Conservation (phyloP, 768 basidiomycete genomes). For the Pleurotus sapidus region DNA sequence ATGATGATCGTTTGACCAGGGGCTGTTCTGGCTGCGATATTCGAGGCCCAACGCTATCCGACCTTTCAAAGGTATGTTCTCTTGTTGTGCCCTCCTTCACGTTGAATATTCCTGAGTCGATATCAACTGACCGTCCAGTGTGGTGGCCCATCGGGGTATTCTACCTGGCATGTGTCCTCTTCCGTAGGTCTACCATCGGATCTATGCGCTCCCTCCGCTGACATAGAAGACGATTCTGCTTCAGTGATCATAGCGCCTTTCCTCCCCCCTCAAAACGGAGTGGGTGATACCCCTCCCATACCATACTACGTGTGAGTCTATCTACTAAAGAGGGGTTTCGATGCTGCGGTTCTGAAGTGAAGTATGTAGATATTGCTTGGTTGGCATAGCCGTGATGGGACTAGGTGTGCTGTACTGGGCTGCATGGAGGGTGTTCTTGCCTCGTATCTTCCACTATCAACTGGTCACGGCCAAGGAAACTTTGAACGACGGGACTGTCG, state of each 20-base stretch:
- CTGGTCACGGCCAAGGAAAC: conserved; percentile 46
- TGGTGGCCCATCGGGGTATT: conserved; percentile 57
- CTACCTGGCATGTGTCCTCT: conserved; percentile 47
- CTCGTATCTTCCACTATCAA: conserved; percentile 44
- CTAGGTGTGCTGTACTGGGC: conserved; percentile 53
- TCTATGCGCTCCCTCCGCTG: too few species aligned
- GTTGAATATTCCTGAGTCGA: neutral
- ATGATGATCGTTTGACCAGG: conserved; percentile 21
- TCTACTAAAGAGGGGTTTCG: neutral
- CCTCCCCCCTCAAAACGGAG: conserved; percentile 48
- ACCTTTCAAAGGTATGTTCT: conserved; percentile 49
- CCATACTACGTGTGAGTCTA: conserved; percentile 49
- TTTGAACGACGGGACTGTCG: conserved; percentile 50
- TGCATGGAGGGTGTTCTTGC: conserved; percentile 47
- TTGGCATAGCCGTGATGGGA: conserved; percentile 47
- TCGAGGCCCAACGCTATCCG: conserved; percentile 40
- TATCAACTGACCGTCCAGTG: conserved; percentile 26
- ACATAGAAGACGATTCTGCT: neutral
- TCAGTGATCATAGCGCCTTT: conserved; percentile 55
- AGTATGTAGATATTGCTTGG: conserved; percentile 44
- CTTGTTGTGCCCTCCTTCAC: neutral
- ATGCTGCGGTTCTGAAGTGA: too few species aligned
- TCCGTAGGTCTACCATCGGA: conserved; percentile 34
- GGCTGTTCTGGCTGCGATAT: conserved; percentile 56
- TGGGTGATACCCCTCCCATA: conserved; percentile 59